A percentile compares a stretch with the other conserved stretches of the same genome.
phyloP scores from a whole-genome alignment of 371 early-diverging fungal species.

The Saksenaea oblongispora region DNA sequence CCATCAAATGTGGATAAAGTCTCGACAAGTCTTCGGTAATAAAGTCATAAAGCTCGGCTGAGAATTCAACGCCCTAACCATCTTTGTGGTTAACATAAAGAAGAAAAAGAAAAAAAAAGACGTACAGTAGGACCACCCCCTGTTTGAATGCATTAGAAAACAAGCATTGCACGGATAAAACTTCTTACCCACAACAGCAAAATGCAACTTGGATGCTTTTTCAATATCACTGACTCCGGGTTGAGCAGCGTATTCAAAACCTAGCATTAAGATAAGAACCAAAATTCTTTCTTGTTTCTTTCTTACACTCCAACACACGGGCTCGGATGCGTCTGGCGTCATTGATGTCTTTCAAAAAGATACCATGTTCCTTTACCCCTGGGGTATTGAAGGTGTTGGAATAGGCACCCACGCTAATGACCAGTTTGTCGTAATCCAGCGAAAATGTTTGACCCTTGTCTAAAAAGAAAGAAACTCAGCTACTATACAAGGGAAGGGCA shows the following conservation, averaged over 20 bases:
- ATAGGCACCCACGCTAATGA: conserved; percentile 82
- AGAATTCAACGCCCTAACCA: conserved; percentile 66
- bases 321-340: conserved; percentile 76
- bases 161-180: neutral
- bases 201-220: conserved; percentile 73
- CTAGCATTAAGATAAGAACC: conserved; percentile 8
- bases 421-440: conserved; percentile 75
- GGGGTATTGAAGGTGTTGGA: conserved; percentile 82
- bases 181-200: conserved; percentile 73
- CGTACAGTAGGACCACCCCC: neutral
- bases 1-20: conserved; percentile 63
- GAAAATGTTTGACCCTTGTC: conserved; percentile 33
- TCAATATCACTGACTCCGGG: conserved; percentile 69
- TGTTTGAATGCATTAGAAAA: neutral
- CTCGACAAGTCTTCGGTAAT: conserved; percentile 72
- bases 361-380: conserved; percentile 77
- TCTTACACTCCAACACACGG: conserved; percentile 69
- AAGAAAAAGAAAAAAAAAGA: neutral
- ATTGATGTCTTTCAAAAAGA: conserved; percentile 71
- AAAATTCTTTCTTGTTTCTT: neutral
- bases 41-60: conserved; percentile 80
- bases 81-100: too few relatives aligned
- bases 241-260: conserved; percentile 77
- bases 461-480: neutral
- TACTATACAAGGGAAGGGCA: neutral